A percentile compares a stretch with the other conserved stretches of the same genome.
Conservation (phyloP, 2,329 filamentous ascomycete genomes). For the Botrytis fabae region DNA sequence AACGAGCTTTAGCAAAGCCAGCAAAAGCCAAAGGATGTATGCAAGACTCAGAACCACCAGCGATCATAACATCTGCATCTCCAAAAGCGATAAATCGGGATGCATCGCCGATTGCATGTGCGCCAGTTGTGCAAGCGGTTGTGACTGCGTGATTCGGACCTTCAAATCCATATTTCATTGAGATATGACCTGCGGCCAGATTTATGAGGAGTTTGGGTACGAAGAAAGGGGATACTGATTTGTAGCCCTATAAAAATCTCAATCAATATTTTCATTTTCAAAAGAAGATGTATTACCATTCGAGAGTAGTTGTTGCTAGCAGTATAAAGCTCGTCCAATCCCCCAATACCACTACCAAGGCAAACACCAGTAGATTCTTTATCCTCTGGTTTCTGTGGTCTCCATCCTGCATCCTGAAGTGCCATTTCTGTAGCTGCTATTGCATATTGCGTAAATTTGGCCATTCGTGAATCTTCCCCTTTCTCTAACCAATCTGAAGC, state of each 20-base stretch:
- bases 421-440: slow-evolving; percentile 86
- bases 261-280: slow-evolving; percentile 27
- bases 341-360: slow-evolving; percentile 92
- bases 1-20: slow-evolving; percentile 85
- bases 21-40: slow-evolving; percentile 92
- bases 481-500: slow-evolving; percentile 55
- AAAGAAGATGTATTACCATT: slow-evolving; percentile 15
- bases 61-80: slow-evolving; percentile 92
- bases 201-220: slow-evolving; percentile 94
- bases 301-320: slow-evolving; percentile 53
- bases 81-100: slow-evolving; percentile 88
- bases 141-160: slow-evolving; percentile 92
- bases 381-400: slow-evolving; percentile 51
- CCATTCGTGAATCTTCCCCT: slow-evolving; percentile 72
- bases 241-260: slow-evolving; percentile 67
- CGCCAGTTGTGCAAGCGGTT: slow-evolving; percentile 94
- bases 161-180: slow-evolving; percentile 85
- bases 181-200: slow-evolving; percentile 89
- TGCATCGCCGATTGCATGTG: slow-evolving; percentile 92
- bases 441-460: slow-evolving; percentile 89
- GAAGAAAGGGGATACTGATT: slow-evolving; percentile 89
- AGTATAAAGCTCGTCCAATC: slow-evolving; percentile 84
- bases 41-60: slow-evolving; percentile 93
- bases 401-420: slow-evolving; percentile 78
- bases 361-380: slow-evolving; percentile 83